phyloP scores from a whole-genome alignment of 2,329 filamentous ascomycete genomes.

The Pseudofabraea citricarpa region DNA sequence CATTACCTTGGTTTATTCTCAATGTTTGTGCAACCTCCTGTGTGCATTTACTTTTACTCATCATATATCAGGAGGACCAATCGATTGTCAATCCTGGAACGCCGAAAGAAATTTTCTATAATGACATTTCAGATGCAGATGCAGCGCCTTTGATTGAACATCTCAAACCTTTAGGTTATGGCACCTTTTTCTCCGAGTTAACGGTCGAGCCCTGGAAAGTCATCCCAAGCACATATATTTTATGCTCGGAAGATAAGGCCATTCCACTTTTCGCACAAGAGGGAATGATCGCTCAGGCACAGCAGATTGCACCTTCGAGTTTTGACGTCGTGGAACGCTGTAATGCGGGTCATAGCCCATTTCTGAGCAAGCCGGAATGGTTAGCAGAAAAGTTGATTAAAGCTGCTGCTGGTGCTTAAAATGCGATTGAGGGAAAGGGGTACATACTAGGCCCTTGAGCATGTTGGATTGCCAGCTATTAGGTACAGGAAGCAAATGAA shows the following conservation, averaged over 20 bases:
- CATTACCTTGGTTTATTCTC: slow-evolving; percentile 13
- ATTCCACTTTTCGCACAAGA: slow-evolving; percentile 31
- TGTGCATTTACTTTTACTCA: background rate
- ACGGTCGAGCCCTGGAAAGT: slow-evolving; percentile 32
- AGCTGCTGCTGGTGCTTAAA: too few relatives aligned
- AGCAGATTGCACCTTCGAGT: slow-evolving; percentile 5
- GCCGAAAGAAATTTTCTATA: slow-evolving; percentile 29
- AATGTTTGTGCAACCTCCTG: slow-evolving; percentile 4
- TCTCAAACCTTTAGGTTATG: slow-evolving; percentile 26
- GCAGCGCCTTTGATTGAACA: slow-evolving; percentile 14
- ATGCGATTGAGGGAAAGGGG: too few relatives aligned
- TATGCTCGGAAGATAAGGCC: slow-evolving; percentile 34
- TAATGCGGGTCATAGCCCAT: slow-evolving; percentile 17
- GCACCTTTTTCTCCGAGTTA: slow-evolving; percentile 17
- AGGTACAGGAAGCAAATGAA: too few relatives aligned
- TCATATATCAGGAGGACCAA: background rate
- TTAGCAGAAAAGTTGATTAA: slow-evolving; percentile 13
- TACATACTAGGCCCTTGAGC: too few relatives aligned
- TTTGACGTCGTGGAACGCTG: slow-evolving; percentile 18
- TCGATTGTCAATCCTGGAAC: slow-evolving; percentile 11
- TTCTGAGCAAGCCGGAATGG: slow-evolving; percentile 16
- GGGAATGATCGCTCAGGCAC: slow-evolving; percentile 26
- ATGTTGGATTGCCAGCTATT: too few relatives aligned
- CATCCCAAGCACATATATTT: slow-evolving; percentile 34
- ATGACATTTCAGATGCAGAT: slow-evolving; percentile 25